A percentile compares a stretch with the other conserved stretches of the same genome.
Conservation (phyloP, 108 stramenopile genomes). For the Ochromonas danica region DNA sequence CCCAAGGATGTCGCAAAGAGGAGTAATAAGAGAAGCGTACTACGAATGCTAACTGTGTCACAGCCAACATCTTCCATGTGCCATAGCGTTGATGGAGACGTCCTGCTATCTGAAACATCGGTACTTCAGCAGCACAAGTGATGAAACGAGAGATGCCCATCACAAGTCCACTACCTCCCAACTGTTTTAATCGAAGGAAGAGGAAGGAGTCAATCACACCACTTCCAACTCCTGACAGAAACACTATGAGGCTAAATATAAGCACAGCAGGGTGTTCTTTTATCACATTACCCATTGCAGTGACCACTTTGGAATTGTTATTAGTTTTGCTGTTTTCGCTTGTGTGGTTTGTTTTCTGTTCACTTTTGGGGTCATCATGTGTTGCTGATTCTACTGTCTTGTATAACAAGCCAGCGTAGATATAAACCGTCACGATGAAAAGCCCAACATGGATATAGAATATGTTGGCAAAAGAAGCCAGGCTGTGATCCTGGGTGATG, state of each 20-base stretch:
- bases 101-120: constrained; percentile 26
- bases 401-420: not conserved
- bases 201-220: constrained; percentile 16
- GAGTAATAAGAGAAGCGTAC: constrained; percentile 21
- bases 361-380: not conserved
- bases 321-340: not conserved
- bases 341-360: not conserved
- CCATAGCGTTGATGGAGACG: not conserved
- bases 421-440: not conserved
- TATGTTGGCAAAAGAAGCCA: not conserved
- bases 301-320: not conserved
- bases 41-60: constrained; percentile 8
- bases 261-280: not conserved
- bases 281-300: not conserved
- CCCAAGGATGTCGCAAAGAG: not conserved
- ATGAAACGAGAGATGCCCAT: constrained; percentile 17
- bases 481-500: not conserved
- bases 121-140: constrained; percentile 24
- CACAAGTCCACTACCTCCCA: constrained; percentile 6
- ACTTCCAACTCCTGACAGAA: not conserved
- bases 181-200: constrained; percentile 21
- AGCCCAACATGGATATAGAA: not conserved
- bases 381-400: not conserved
- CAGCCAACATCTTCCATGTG: not conserved
- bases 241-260: not conserved